A percentile compares a stretch with the other conserved stretches of the same genome.
Evolutionary conservation across 2,329 filamentous ascomycete species (phyloP).

Genomic region (Calcarisporium arbuscula): DNA sequence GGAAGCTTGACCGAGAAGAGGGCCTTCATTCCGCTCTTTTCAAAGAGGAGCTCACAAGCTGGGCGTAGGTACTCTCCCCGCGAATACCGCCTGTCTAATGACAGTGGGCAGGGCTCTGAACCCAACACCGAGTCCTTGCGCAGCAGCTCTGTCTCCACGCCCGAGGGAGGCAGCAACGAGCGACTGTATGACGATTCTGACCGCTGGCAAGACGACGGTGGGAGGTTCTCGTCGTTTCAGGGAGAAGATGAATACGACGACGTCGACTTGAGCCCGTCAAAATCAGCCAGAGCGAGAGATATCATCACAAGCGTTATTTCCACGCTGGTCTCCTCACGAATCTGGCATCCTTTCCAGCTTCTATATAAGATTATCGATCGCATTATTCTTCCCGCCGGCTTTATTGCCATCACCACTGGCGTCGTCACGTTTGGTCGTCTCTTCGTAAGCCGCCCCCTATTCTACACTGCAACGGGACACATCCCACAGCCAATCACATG

Average conservation of each 20-base stretch:
- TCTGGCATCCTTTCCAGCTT: conserved; percentile 52
- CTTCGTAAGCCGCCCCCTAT: conserved; percentile 54
- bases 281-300: conserved; percentile 36
- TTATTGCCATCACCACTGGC: conserved; percentile 65
- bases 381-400: conserved; percentile 71
- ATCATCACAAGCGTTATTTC: conserved; percentile 50
- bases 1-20: conserved; percentile 38
- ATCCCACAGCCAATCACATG: too few relatives aligned
- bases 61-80: conserved; percentile 35
- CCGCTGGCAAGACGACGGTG: too few relatives aligned
- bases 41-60: conserved; percentile 44
- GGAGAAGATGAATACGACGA: too few relatives aligned
- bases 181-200: too few relatives aligned
- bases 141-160: conserved; percentile 58
- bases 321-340: conserved; percentile 46
- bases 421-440: conserved; percentile 74
- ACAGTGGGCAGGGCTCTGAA: conserved; percentile 71
- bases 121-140: conserved; percentile 59
- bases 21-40: conserved; percentile 57
- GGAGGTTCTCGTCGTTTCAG: too few relatives aligned
- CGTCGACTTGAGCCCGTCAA: conserved; percentile 28
- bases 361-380: conserved; percentile 67
- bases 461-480: neutral
- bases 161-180: conserved; percentile 19
- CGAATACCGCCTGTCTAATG: conserved; percentile 56